Evolutionary conservation across 306 rosid genomes (phyloP).

Genomic region (Senna tora): DNA sequence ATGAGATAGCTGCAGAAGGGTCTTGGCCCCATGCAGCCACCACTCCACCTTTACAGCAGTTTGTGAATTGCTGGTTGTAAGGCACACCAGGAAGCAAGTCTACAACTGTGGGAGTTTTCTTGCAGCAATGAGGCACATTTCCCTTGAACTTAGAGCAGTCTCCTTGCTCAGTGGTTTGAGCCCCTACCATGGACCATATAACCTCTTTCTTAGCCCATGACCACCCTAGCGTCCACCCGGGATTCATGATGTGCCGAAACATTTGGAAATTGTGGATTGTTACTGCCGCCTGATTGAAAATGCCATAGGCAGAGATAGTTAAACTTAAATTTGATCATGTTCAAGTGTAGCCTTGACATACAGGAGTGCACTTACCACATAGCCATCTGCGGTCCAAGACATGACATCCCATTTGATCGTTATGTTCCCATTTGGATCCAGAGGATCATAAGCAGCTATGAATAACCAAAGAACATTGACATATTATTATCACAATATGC

Average conservation of each 20-base stretch:
- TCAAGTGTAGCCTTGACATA: neutral
- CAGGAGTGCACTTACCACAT: slow-evolving; percentile 62
- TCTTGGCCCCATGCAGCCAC: slow-evolving; percentile 94
- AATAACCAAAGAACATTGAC: slow-evolving; percentile 29
- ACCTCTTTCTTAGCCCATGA: slow-evolving; percentile 92
- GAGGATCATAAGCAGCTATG: slow-evolving; percentile 87
- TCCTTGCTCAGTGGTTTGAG: slow-evolving; percentile 94
- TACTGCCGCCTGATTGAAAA: slow-evolving; percentile 62
- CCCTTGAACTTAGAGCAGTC: slow-evolving; percentile 93
- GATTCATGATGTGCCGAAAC: slow-evolving; percentile 88
- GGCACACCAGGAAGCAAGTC: slow-evolving; percentile 95
- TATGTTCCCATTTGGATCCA: slow-evolving; percentile 93
- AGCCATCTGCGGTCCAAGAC: slow-evolving; percentile 97
- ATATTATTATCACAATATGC: neutral
- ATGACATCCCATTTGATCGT: slow-evolving; percentile 89
- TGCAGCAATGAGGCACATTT: slow-evolving; percentile 83
- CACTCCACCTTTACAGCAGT: slow-evolving; percentile 96
- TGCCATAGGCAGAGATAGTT: neutral
- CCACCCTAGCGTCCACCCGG: slow-evolving; percentile 96
- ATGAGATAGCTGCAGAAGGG: slow-evolving; percentile 72
- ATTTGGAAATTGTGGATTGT: slow-evolving; percentile 83
- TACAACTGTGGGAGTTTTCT: slow-evolving; percentile 77
- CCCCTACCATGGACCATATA: slow-evolving; percentile 79
- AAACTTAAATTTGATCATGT: neutral
- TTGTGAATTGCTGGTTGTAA: slow-evolving; percentile 85